Evolutionary conservation across 1,139 yeast species (phyloP).

Genomic region (Blastobotrys serpentis): DNA sequence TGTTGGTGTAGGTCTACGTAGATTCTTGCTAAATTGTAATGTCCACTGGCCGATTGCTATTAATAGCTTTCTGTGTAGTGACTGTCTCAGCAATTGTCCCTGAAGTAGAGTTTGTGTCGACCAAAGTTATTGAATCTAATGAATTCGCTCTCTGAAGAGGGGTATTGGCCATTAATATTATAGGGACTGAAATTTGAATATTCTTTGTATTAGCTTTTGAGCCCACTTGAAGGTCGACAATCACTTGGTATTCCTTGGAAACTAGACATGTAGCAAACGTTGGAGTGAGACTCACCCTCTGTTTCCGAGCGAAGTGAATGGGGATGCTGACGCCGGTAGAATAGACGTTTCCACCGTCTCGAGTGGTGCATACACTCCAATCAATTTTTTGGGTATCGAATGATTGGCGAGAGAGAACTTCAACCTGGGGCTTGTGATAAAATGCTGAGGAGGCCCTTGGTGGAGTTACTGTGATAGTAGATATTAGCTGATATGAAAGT

Average conservation of each 20-base stretch:
- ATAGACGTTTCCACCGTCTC: background rate
- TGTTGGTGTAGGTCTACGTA: no score
- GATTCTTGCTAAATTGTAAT: no score
- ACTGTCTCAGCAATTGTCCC: no score
- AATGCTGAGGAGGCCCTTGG: background rate
- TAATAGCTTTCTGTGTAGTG: no score
- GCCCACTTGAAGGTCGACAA: conserved; percentile 4
- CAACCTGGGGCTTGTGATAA: background rate
- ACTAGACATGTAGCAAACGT: conserved; percentile 6
- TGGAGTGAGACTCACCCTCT: background rate
- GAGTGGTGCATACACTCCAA: background rate
- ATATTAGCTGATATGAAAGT: background rate
- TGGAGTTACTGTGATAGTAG: conserved; percentile 1
- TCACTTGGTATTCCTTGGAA: background rate
- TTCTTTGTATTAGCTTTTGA: conserved; percentile 1
- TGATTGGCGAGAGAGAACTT: conserved; percentile 4
- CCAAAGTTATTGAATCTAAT: background rate
- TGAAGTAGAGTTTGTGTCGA: background rate
- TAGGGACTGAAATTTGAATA: background rate
- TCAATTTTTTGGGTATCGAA: conserved; percentile 6
- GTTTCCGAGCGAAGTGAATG: background rate
- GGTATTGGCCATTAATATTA: background rate
- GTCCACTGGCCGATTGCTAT: no score
- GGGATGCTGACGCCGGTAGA: background rate
- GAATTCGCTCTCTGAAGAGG: background rate